Evolutionary conservation across 2,329 filamentous ascomycete species (phyloP).

Genomic region (Clonostachys rosea): DNA sequence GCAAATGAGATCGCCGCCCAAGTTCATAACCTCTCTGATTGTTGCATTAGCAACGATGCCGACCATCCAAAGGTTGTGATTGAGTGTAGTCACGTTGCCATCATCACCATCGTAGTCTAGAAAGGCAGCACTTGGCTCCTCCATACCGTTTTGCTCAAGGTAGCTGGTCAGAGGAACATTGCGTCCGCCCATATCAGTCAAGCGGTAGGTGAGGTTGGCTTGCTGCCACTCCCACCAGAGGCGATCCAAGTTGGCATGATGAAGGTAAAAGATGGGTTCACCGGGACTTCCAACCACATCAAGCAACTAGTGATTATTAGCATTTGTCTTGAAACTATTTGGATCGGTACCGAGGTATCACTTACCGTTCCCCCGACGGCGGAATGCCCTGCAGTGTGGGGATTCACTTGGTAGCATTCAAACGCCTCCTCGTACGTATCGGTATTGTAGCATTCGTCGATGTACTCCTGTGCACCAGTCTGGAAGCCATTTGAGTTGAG

Average conservation of each 20-base stretch:
- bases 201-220: constrained; percentile 4
- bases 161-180: not conserved
- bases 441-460: not conserved
- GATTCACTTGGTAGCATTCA: not conserved
- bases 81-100: not conserved
- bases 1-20: constrained; percentile 7
- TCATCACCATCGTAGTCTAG: not conserved
- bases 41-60: constrained; percentile 24
- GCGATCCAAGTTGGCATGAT: constrained; percentile 7
- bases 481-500: not conserved
- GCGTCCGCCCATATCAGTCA: constrained; percentile 7
- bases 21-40: constrained; percentile 11
- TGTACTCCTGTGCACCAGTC: too few species aligned
- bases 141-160: not conserved
- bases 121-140: not conserved
- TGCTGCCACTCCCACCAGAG: constrained; percentile 11
- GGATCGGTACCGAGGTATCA: not conserved
- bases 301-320: too few species aligned
- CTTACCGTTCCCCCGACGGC: not conserved
- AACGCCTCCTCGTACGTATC: not conserved
- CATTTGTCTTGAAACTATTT: too few species aligned
- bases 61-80: not conserved
- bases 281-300: not conserved
- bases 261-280: not conserved
- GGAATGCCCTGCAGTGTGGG: not conserved